Evolutionary conservation across 192 early-diverging fungal genomes (phyloP).

Genomic region (Rhizoclosmatium globosum): DNA sequence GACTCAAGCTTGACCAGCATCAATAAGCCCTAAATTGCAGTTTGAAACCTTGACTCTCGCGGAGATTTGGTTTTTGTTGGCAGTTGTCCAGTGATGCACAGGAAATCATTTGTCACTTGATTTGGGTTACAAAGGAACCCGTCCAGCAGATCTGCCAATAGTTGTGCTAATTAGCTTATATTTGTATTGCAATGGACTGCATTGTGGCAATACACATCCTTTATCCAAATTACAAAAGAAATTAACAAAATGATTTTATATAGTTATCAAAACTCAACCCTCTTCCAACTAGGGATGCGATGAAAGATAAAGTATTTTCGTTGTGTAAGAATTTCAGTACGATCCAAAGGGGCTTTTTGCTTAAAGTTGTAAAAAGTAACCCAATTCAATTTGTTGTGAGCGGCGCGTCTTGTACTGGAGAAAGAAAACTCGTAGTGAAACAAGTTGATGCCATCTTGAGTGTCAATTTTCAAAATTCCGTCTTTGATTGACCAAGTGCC

Average conservation of each 20-base stretch:
- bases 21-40: background rate
- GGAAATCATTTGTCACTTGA: background rate
- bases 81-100: background rate
- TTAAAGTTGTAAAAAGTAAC: constrained; percentile 35
- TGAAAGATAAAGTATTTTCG: constrained; percentile 34
- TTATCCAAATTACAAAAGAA: no score
- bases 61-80: background rate
- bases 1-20: background rate
- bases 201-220: no score
- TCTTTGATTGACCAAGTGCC: constrained; percentile 21
- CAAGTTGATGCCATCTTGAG: constrained; percentile 3
- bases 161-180: background rate
- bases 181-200: background rate
- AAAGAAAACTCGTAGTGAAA: constrained; percentile 29
- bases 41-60: background rate
- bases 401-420: constrained; percentile 18
- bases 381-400: constrained; percentile 41
- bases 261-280: background rate
- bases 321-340: constrained; percentile 25
- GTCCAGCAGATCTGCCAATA: background rate
- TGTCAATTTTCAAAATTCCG: constrained; percentile 20
- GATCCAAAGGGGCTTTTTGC: background rate
- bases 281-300: constrained; percentile 1
- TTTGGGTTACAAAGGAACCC: background rate
- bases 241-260: background rate